Evolutionary conservation across 1,139 yeast genomes (phyloP).

Genomic region (Saccharomyces hybrid): DNA sequence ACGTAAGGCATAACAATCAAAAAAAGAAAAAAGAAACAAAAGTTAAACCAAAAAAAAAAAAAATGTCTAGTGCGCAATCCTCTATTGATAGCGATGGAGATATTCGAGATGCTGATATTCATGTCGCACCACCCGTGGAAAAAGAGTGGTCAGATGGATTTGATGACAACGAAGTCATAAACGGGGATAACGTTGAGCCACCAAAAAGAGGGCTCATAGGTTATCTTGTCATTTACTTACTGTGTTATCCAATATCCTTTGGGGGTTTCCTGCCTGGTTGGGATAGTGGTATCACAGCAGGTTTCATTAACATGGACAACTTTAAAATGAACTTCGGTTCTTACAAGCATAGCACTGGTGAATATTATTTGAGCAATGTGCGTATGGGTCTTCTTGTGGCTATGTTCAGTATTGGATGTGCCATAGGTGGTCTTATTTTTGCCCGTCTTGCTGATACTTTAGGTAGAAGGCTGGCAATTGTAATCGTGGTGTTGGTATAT

Average conservation of each 20-base stretch:
- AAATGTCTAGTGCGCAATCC: background rate
- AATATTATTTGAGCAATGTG: slow-evolving; percentile 38
- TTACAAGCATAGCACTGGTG: slow-evolving; percentile 30
- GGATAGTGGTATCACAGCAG: slow-evolving; percentile 71
- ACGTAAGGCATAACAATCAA: background rate
- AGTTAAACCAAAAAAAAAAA: background rate
- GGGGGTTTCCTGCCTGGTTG: slow-evolving; percentile 36
- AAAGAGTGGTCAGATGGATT: background rate
- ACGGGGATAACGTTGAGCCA: background rate
- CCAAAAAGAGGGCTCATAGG: background rate
- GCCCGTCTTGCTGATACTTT: slow-evolving; percentile 46
- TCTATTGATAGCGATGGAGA: background rate
- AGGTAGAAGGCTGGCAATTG: slow-evolving; percentile 51
- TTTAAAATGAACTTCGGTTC: slow-evolving; percentile 46
- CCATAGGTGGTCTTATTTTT: slow-evolving; percentile 50
- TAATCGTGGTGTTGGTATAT: slow-evolving; percentile 47
- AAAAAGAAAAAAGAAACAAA: background rate
- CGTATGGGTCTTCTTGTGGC: slow-evolving; percentile 37
- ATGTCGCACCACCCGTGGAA: background rate
- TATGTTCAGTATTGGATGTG: slow-evolving; percentile 52
- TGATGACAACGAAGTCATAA: background rate
- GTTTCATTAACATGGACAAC: slow-evolving; percentile 61
- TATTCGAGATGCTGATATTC: background rate
- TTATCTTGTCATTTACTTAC: background rate
- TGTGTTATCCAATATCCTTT: background rate